Conservation (phyloP, 768 basidiomycete species). For the Suillus placidus region DNA sequence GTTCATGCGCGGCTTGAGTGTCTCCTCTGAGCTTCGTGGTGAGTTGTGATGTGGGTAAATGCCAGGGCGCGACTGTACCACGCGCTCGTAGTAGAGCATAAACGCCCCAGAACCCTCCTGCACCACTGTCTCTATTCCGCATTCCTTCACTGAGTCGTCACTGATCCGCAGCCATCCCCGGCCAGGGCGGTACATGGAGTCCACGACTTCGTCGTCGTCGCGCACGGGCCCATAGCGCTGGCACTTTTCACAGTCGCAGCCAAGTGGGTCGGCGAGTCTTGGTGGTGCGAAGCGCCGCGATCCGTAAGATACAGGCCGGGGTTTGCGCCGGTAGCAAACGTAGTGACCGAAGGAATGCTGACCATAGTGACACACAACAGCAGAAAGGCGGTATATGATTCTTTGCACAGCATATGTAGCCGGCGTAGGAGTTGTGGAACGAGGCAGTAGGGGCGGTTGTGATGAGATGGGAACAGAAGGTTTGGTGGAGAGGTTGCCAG, state of each 20-base stretch:
- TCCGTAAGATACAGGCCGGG: constrained; percentile 47
- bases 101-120: constrained; percentile 76
- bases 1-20: constrained; percentile 56
- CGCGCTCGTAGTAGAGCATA: constrained; percentile 93
- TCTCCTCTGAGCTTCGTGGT: constrained; percentile 64
- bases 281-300: constrained; percentile 44
- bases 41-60: constrained; percentile 36
- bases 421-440: constrained; percentile 60
- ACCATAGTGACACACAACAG: constrained; percentile 92
- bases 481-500: constrained; percentile 69
- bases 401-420: constrained; percentile 53
- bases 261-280: constrained; percentile 43
- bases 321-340: constrained; percentile 86
- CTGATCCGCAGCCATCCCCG: constrained; percentile 87
- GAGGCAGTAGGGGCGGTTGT: constrained; percentile 49
- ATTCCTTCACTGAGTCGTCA: constrained; percentile 80
- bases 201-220: constrained; percentile 49
- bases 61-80: constrained; percentile 42
- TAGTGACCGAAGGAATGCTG: constrained; percentile 95
- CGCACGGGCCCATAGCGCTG: constrained; percentile 55
- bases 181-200: constrained; percentile 43
- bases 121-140: constrained; percentile 73
- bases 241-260: constrained; percentile 52
- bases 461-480: constrained; percentile 75
- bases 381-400: constrained; percentile 82